These are phyloP conservation scores for Arctium minus DNA, from an alignment of 129 eudicot species.

Conservation along the genomic window DNA sequence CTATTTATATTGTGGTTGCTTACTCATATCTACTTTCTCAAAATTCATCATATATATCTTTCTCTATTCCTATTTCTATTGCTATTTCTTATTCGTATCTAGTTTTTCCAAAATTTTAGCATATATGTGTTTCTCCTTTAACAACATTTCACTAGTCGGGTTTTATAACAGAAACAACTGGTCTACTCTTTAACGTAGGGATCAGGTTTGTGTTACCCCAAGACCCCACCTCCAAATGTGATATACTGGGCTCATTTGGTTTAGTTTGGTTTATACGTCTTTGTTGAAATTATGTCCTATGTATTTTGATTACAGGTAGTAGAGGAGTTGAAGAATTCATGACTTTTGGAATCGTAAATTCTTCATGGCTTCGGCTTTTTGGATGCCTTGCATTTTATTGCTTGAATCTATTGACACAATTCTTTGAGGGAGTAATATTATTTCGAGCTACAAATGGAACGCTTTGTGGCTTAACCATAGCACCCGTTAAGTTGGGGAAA, in stretches of 20 bases:
- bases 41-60: too few species aligned
- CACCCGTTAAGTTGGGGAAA: background rate
- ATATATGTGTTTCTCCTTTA: background rate
- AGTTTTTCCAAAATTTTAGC: too few species aligned
- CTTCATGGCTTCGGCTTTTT: background rate
- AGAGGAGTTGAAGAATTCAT: constrained; percentile 15
- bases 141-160: background rate
- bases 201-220: background rate
- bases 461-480: background rate
- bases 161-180: background rate
- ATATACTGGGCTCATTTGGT: too few species aligned
- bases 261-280: background rate
- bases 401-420: background rate
- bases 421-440: background rate
- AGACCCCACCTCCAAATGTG: background rate
- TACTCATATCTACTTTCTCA: background rate
- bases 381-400: background rate
- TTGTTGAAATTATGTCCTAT: constrained; percentile 8
- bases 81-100: background rate
- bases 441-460: background rate
- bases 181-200: background rate
- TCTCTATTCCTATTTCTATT: background rate
- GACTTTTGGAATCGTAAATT: background rate
- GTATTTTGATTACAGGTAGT: constrained; percentile 19
- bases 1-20: too few species aligned